These are phyloP conservation scores for Aspergillus niger DNA, from an alignment of 2,329 filamentous ascomycete species.

Conservation along the genomic window DNA sequence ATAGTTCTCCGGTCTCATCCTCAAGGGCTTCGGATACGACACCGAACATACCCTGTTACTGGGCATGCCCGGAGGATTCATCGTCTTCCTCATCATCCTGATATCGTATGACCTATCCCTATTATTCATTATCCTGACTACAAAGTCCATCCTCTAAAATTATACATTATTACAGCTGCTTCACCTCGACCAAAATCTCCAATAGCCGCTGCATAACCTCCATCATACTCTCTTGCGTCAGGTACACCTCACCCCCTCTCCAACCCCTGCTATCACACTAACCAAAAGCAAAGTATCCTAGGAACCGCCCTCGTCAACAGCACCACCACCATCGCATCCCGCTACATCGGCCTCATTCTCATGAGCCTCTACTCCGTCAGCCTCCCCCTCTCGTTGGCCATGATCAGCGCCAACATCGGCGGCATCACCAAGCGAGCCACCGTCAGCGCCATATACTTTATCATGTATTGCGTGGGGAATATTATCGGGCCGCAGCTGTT, in stretches of 20 bases:
- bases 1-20: conserved; percentile 37
- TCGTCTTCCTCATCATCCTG: conserved; percentile 12
- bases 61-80: conserved; percentile 46
- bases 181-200: conserved; percentile 10
- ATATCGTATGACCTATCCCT: not conserved
- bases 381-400: conserved; percentile 42
- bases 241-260: not conserved
- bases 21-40: conserved; percentile 38
- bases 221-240: conserved; percentile 13
- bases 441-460: conserved; percentile 47
- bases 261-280: not conserved
- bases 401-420: conserved; percentile 50
- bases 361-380: conserved; percentile 40
- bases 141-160: too few relatives aligned
- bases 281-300: conserved; percentile 19
- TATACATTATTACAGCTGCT: not conserved
- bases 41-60: conserved; percentile 45
- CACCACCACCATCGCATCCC: conserved; percentile 18
- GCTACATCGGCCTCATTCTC: conserved; percentile 23
- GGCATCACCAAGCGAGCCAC: conserved; percentile 54
- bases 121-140: not conserved
- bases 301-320: conserved; percentile 28
- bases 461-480: conserved; percentile 48
- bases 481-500: conserved; percentile 51
- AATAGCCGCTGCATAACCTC: conserved; percentile 22